These are phyloP conservation scores for Collariella sp. DNA, from an alignment of 495 filamentous ascomycete species.

Conservation along the genomic window DNA sequence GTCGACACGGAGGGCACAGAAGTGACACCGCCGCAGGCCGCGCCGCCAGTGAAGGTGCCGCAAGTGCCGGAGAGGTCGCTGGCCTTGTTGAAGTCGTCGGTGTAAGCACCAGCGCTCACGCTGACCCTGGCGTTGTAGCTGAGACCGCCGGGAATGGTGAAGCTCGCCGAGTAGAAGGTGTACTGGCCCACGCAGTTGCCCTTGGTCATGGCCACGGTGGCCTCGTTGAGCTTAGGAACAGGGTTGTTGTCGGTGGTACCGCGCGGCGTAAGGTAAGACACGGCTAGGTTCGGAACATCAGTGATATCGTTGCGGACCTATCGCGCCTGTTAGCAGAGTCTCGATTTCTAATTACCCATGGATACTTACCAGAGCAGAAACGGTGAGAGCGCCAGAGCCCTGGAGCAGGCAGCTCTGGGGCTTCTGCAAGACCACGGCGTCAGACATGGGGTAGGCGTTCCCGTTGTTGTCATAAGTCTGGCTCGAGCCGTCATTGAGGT, in stretches of 20 bases:
- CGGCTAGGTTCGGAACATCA: slow-evolving; percentile 31
- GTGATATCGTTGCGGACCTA: slow-evolving; percentile 44
- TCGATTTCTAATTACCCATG: background rate
- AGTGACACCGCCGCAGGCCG: slow-evolving; percentile 19
- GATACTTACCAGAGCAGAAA: slow-evolving; percentile 32
- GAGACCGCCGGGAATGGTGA: slow-evolving; percentile 36
- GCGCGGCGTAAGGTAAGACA: slow-evolving; percentile 44
- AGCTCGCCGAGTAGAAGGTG: slow-evolving; percentile 43
- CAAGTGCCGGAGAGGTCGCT: slow-evolving; percentile 36
- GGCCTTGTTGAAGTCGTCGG: slow-evolving; percentile 36
- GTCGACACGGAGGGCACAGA: slow-evolving; percentile 15
- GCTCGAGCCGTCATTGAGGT: slow-evolving; percentile 34
- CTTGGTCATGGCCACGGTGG: slow-evolving; percentile 39
- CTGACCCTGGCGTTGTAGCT: slow-evolving; percentile 43
- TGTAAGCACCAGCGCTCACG: slow-evolving; percentile 35
- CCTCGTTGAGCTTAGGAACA: slow-evolving; percentile 39
- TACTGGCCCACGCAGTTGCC: slow-evolving; percentile 45
- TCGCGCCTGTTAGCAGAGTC: background rate
- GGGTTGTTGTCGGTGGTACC: slow-evolving; percentile 32
- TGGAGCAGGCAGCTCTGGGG: slow-evolving; percentile 41
- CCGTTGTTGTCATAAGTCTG: slow-evolving; percentile 41
- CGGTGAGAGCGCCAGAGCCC: slow-evolving; percentile 31
- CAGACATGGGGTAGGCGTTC: slow-evolving; percentile 35
- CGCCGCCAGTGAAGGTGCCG: slow-evolving; percentile 20
- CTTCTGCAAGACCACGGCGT: slow-evolving; percentile 37